Base-by-base conservation (phyloP, 768 basidiomycete genomes). In the Termitomyces sp. region DNA sequence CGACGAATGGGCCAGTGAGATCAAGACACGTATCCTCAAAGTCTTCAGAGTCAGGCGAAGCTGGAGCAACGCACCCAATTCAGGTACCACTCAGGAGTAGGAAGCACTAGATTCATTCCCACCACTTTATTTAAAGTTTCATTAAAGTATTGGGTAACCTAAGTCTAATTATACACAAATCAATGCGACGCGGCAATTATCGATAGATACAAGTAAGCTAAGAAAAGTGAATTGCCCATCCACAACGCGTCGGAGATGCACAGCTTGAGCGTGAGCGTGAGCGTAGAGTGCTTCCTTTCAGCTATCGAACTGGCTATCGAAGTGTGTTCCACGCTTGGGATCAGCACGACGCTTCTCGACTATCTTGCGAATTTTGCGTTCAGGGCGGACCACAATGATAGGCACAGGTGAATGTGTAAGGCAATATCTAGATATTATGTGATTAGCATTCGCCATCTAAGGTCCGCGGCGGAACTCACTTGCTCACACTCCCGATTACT, bases 401-500 rank as follows among this genome's bases (percentile, higher is more conserved):
- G 96, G 96, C 0, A 99, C 93, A 1, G 96, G 94, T 0, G 93
- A 94, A 67, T 92, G 94, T 18, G 90, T 88, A 43, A 97, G 82
- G 60, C 90, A 92, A 67, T 92, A 90, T 62, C 86, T 89, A 36
- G 37, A 12, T 41, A 55, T 46, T 5, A 27, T 39, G 10, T 3
- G 10, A 24, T 56, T 27, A 43, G 31, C n/a, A 18, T 32, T 8
- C 22, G 12, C 10, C 4, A 1, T 5, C 29, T 5, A 20, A 20
- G 8, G 0, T 14, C 29, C 8, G 8, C 4, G 13, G 18, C 12
- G 53, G 14, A 7, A 59, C 61, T 39, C 59, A 79, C 72, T 79
- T 79, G 76, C 78, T 80, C 22, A 83, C 73, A 55, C 80, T 81
- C 5, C 81, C 81, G 48, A 83, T 78, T 4, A 76, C 71, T 46